Base-by-base conservation (phyloP, 2,329 filamentous ascomycete species). In the Leptographium procerum region DNA sequence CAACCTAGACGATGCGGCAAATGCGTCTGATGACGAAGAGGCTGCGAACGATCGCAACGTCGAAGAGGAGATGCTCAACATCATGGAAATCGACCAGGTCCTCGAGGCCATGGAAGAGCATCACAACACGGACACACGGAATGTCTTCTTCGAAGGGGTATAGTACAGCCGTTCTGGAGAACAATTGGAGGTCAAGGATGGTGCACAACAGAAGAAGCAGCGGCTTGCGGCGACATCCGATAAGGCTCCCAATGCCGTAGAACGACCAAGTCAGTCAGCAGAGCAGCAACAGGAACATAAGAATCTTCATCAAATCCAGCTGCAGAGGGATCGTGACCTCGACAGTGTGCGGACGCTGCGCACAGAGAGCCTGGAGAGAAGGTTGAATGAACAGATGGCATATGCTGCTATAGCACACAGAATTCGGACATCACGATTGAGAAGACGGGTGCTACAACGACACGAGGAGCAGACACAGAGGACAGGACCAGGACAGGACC, bases 71-170 rank as follows among this genome's bases (percentile, higher is more conserved):
- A 79, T 84, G 74, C 72, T 86, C 63, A 82, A 85, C 66, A 82
- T 86, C 51, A 80, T 84, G 76, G 82, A 83, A 63, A 84, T 86
- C 65, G 83, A 86, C 63, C 77, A 80, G 60, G 79, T 77, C 54
- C 68, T 86, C 56, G 76, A 81, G 53, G 73, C 71, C 55, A 73
- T 86, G 78, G 77, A 83, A 57, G 72, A 69, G 45, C 73, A 74
- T 36, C 71, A 76, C 52, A 73, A 73, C 36, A 72, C 71, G 57
- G 77, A 76, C 11, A 51, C 51, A n/a, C 59, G 54, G 22, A 61
- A 64, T n/a, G 62, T 66, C 28, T 66, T 65, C 51, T 64, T 64
- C 47, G 62, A 65, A 59, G 59, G 58, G 28, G 62, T 45, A 29
- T 65, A 65, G 64, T 24, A 48, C 31, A 16, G 22, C 22, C 52